Percentiles rank a stretch among this genome's conserved stretches.
Evolutionary conservation across 169 alveolate genomes (phyloP).

Genomic region (Babesia gibsoni): DNA sequence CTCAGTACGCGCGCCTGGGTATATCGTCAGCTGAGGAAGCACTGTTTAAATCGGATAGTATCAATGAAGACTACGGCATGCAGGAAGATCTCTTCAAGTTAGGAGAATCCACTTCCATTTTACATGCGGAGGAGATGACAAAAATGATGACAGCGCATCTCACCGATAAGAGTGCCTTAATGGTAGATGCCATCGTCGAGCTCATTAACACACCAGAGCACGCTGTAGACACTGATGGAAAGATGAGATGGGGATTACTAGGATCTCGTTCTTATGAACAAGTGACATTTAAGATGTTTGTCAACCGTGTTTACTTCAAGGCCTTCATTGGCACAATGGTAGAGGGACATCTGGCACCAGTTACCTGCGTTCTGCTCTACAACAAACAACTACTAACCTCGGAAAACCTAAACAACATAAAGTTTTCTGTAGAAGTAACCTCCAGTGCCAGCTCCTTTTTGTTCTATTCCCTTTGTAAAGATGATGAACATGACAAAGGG

Average conservation of each 20-base stretch:
- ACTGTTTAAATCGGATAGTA: neutral
- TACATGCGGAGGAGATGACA: constrained; percentile 6
- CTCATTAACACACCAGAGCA: neutral
- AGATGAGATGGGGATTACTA: no score
- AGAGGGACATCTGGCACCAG: constrained; percentile 39
- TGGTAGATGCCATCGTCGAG: constrained; percentile 8
- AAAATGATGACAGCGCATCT: neutral
- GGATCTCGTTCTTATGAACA: neutral
- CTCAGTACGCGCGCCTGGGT: neutral
- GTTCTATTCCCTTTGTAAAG: constrained; percentile 11
- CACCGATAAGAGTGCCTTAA: neutral
- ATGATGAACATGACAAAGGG: neutral
- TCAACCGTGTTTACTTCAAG: constrained; percentile 29
- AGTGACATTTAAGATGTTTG: constrained; percentile 21
- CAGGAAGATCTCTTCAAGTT: neutral
- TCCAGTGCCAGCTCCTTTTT: constrained; percentile 19
- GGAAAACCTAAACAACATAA: neutral
- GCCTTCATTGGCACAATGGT: constrained; percentile 36
- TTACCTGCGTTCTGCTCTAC: constrained; percentile 42
- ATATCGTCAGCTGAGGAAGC: neutral
- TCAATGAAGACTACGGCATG: neutral
- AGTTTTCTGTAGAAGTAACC: constrained; percentile 28
- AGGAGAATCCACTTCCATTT: neutral
- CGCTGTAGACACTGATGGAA: neutral
- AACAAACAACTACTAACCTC: constrained; percentile 23